These are phyloP conservation scores for Suillus subalutaceus DNA, from an alignment of 768 basidiomycete genomes.

Conservation along the genomic window DNA sequence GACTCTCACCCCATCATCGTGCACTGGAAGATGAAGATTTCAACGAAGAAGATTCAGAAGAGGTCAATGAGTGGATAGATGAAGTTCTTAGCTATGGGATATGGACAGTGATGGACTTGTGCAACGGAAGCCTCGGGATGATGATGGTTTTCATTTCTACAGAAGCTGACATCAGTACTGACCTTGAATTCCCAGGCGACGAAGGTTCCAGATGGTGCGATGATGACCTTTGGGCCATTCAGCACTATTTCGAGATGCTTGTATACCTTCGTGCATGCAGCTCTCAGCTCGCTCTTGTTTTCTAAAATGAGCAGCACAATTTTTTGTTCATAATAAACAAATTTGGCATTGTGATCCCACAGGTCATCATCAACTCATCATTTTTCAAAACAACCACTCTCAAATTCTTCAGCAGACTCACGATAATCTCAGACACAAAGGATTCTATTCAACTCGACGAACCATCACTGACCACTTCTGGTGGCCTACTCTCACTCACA, in stretches of 20 bases:
- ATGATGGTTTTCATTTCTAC: background rate
- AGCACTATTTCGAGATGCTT: background rate
- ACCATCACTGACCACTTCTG: constrained; percentile 27
- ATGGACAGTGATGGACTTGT: background rate
- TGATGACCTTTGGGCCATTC: background rate
- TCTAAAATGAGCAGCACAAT: constrained; percentile 11
- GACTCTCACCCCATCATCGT: background rate
- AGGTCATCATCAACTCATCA: constrained; percentile 27
- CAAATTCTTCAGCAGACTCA: background rate
- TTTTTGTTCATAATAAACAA: constrained; percentile 18
- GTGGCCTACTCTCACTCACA: constrained; percentile 31
- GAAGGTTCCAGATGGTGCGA: background rate
- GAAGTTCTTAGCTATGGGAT: background rate
- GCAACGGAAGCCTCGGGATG: background rate
- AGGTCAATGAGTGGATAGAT: background rate
- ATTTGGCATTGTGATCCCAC: constrained; percentile 25
- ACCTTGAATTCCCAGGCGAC: background rate
- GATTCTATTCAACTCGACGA: constrained; percentile 5
- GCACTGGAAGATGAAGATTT: background rate
- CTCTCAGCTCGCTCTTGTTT: background rate
- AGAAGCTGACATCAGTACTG: background rate
- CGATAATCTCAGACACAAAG: constrained; percentile 11
- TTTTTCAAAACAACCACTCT: constrained; percentile 6
- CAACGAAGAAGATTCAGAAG: background rate
- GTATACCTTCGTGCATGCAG: background rate